Conservation (phyloP, 2,329 filamentous ascomycete species). For the Pseudogymnoascus pannorum region DNA sequence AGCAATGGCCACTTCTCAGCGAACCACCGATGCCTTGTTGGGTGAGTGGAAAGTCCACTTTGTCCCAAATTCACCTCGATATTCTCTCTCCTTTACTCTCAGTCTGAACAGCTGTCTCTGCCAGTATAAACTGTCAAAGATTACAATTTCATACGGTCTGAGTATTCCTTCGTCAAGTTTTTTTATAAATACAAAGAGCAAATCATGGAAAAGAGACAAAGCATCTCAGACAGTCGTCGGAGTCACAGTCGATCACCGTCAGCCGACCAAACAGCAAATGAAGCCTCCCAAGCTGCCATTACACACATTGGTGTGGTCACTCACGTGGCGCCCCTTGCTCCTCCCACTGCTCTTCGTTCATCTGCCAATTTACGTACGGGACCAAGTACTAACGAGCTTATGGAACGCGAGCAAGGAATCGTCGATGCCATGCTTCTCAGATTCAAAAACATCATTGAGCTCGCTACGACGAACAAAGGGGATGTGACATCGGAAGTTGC, state of each 20-base stretch:
- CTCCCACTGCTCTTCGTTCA: background rate
- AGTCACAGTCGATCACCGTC: background rate
- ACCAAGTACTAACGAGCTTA: slow-evolving; percentile 14
- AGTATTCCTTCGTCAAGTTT: background rate
- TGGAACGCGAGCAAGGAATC: slow-evolving; percentile 40
- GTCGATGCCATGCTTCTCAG: slow-evolving; percentile 39
- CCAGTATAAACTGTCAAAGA: background rate
- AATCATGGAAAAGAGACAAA: background rate
- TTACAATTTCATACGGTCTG: background rate
- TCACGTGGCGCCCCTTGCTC: background rate
- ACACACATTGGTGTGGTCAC: background rate
- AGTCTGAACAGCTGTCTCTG: background rate
- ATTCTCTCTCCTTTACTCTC: background rate
- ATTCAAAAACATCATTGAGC: slow-evolving; percentile 36
- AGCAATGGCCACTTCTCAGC: slow-evolving; percentile 1
- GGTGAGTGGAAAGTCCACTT: slow-evolving; percentile 4
- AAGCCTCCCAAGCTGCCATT: background rate
- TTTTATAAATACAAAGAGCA: background rate
- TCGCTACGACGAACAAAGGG: slow-evolving; percentile 21
- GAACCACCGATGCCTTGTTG: background rate
- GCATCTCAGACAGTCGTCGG: background rate
- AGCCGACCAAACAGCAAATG: background rate
- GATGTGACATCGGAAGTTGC: slow-evolving; percentile 26
- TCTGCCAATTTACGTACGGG: background rate
- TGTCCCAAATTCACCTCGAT: background rate